Base-by-base conservation (phyloP, 2,329 filamentous ascomycete genomes). In the Apiospora hydei region DNA sequence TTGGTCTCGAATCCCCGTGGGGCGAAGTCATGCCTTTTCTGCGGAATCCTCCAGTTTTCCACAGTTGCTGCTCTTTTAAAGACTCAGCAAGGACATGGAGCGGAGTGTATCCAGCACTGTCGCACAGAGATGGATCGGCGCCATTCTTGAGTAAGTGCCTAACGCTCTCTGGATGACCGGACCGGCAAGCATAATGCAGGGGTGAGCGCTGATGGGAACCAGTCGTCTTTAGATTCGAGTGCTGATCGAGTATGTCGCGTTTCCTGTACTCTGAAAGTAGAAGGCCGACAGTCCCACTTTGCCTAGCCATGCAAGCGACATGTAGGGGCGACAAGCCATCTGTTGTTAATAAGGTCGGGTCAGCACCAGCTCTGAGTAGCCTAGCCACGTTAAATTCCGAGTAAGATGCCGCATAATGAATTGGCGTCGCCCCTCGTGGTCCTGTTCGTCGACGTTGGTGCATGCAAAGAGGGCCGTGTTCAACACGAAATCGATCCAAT, bases 121-220 rank as follows among this genome's bases (percentile, higher is more conserved):
- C 51, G 16, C 51, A 10, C 51, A 30, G 14, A 8, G 24, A 30
- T 30, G 51, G 51, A 30, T 53, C 24, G 24, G 51, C 51, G 51
- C 51, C 66, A 30, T 47, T 24, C 38, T 18, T 3, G 6, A 68
- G 66, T 10, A 68, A 21, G 18, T 68, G n/a, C 66, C 66, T 46
- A 34, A 68, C n/a, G n/a, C 66, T 68, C 46, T 68, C 66, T 8
- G 21, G 8, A 14, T 44, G 41, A 0, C 66, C 38, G 7, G 34
- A 68, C 24, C 66, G 66, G 66, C 66, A 68, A 21, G 66, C 66
- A 47, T 46, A 68, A 34, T 68, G 66, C 38, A 68, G 30, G 21
- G 66, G 66, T 16, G 66, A 30, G 41, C 41, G 38, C 8, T 47
- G 41, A 5, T 26, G 43, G 66, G 7, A 4, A 21, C 41, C 18